A percentile compares a stretch with the other conserved stretches of the same genome.
phyloP scores from a whole-genome alignment of 2,329 filamentous ascomycete species.

The Aspergillus oerlinghausenensis region DNA sequence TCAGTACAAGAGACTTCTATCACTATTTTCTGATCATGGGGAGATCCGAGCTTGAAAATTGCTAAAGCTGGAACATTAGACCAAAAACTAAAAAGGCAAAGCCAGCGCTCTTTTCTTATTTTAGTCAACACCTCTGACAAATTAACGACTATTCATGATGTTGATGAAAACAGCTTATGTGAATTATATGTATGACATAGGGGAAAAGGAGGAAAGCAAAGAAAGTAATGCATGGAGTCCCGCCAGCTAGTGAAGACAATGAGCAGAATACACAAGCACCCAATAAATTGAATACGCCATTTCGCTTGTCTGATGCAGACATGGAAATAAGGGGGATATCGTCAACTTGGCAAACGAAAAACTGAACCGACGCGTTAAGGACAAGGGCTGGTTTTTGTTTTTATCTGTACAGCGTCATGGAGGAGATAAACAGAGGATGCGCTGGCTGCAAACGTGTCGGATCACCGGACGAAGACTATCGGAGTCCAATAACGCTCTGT shows the following conservation, averaged over 20 bases:
- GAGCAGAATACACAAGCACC: slow-evolving; percentile 17
- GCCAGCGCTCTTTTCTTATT: not conserved
- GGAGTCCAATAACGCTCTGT: slow-evolving; percentile 78
- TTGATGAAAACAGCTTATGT: not conserved
- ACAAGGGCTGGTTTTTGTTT: slow-evolving; percentile 7
- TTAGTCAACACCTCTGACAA: not conserved
- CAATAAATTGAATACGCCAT: slow-evolving; percentile 15
- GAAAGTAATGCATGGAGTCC: slow-evolving; percentile 13
- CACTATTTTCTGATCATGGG: not conserved
- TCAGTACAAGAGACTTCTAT: not conserved
- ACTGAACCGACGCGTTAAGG: slow-evolving; percentile 11
- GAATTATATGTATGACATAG: not conserved
- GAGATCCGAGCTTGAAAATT: not conserved
- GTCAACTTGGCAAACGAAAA: slow-evolving; percentile 16
- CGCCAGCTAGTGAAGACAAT: slow-evolving; percentile 14
- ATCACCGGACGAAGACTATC: slow-evolving; percentile 33
- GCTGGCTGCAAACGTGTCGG: slow-evolving; percentile 16
- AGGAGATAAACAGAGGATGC: slow-evolving; percentile 4
- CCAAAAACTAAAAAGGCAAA: not conserved
- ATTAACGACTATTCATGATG: not conserved
- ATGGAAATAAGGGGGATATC: slow-evolving; percentile 18
- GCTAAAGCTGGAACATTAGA: not conserved
- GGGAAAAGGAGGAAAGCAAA: not conserved
- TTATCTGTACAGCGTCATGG: slow-evolving; percentile 8
- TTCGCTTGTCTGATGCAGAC: slow-evolving; percentile 13